Evolutionary conservation across 805 yeast genomes (phyloP).

Genomic region (Kuraishia ogatae): DNA sequence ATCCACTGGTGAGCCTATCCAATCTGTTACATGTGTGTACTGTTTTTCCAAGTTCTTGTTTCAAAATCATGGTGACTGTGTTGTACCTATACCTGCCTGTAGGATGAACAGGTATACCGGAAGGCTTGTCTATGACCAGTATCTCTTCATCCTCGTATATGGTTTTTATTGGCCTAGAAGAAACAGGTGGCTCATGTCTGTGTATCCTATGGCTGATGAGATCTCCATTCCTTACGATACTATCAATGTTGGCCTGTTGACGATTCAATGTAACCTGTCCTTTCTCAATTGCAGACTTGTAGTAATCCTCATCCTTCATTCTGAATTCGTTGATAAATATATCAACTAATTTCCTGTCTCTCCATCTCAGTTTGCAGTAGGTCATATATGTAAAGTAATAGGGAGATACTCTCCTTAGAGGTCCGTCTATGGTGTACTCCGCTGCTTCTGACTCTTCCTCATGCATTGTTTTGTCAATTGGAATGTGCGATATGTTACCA

Average conservation of each 20-base stretch:
- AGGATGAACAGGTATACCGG: conserved; percentile 95
- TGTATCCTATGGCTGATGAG: conserved; percentile 71
- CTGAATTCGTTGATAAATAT: conserved; percentile 81
- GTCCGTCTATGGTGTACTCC: conserved; percentile 46
- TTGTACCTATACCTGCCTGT: conserved; percentile 76
- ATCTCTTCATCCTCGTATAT: conserved; percentile 69
- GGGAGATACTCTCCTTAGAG: conserved; percentile 68
- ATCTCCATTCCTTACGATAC: conserved; percentile 74
- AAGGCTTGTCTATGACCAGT: conserved; percentile 84
- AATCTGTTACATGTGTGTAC: conserved; percentile 85
- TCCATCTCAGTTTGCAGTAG: conserved; percentile 87
- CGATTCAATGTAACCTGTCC: conserved; percentile 77
- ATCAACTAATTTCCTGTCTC: conserved; percentile 71
- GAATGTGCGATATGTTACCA: conserved; percentile 7
- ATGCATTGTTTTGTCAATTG: conserved; percentile 23
- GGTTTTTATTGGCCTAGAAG: conserved; percentile 48
- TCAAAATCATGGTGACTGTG: conserved; percentile 68
- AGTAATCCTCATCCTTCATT: conserved; percentile 62
- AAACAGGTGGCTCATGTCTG: conserved; percentile 86
- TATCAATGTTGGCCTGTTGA: conserved; percentile 51
- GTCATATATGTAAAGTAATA: conserved; percentile 87
- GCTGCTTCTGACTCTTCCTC: conserved; percentile 52
- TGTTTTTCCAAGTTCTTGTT: conserved; percentile 53
- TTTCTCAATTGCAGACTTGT: conserved; percentile 37
- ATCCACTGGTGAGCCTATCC: conserved; percentile 87